Percentiles rank a stretch among this genome's conserved stretches.
phyloP scores from a whole-genome alignment of 331 rosid genomes.

The Cydonia oblonga region DNA sequence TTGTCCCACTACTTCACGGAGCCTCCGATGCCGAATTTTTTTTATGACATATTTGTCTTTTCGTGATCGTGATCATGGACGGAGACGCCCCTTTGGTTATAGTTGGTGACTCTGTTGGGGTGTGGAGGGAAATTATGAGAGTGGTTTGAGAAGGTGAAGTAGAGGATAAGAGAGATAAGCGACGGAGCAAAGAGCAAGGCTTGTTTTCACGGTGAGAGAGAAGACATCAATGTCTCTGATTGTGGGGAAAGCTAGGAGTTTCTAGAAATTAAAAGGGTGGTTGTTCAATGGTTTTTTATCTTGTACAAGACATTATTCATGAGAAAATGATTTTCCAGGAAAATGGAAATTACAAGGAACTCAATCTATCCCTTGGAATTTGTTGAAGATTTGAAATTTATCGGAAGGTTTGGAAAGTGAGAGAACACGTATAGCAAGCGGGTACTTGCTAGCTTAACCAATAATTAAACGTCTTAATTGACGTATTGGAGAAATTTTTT shows the following conservation, averaged over 20 bases:
- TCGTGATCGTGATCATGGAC: too few species aligned
- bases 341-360: background rate
- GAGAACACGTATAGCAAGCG: background rate
- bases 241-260: too few species aligned
- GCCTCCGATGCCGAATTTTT: constrained; percentile 64
- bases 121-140: too few species aligned
- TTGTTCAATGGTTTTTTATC: constrained; percentile 8
- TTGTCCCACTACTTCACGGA: constrained; percentile 35
- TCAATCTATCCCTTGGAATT: background rate
- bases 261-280: constrained; percentile 20
- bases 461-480: background rate
- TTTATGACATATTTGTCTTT: constrained; percentile 47
- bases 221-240: constrained; percentile 10
- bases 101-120: too few species aligned
- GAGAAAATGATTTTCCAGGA: background rate
- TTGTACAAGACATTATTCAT: background rate
- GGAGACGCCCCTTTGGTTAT: too few species aligned
- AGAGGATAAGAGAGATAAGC: background rate
- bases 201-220: background rate
- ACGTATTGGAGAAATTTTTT: background rate
- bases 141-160: too few species aligned
- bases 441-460: too few species aligned
- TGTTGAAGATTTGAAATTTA: background rate
- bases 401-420: background rate
- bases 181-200: background rate